Evolutionary conservation across 768 basidiomycete species (phyloP).

Genomic region (Nidula microcarpa): DNA sequence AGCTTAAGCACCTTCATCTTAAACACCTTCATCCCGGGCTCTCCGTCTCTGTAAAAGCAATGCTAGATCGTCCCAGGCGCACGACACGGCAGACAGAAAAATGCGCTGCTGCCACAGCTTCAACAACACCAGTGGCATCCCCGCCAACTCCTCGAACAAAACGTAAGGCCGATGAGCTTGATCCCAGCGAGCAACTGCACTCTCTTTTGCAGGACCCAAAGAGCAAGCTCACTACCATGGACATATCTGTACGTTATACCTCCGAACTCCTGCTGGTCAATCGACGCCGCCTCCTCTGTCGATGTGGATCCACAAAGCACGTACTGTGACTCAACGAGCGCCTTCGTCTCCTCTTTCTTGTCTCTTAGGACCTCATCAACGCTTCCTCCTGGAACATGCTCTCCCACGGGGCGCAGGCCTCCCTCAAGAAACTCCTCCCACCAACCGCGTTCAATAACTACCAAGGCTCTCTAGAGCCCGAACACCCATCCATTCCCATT

Average conservation of each 20-base stretch:
- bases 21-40: not conserved
- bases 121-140: not conserved
- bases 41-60: conserved; percentile 2
- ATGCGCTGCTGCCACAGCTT: conserved; percentile 7
- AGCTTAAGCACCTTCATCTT: no score
- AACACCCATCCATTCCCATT: conserved; percentile 30
- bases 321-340: not conserved
- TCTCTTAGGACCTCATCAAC: conserved; percentile 45
- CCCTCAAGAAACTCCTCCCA: conserved; percentile 39
- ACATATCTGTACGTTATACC: conserved; percentile 43
- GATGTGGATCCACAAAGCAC: not conserved
- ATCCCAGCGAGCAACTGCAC: conserved; percentile 30
- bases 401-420: conserved; percentile 32
- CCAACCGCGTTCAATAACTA: conserved; percentile 39
- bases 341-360: not conserved
- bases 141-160: conserved; percentile 14
- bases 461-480: conserved; percentile 21
- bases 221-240: conserved; percentile 44
- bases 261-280: not conserved
- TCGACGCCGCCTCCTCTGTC: not conserved
- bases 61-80: conserved; percentile 27
- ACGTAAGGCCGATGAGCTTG: conserved; percentile 22
- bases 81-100: conserved; percentile 14
- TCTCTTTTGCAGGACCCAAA: conserved; percentile 41
- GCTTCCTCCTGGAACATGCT: conserved; percentile 40